Percentiles rank a stretch among this genome's conserved stretches.
These are phyloP conservation scores for Anastatica hierochuntica DNA, from an alignment of 345 rosid genomes.

Conservation along the genomic window DNA sequence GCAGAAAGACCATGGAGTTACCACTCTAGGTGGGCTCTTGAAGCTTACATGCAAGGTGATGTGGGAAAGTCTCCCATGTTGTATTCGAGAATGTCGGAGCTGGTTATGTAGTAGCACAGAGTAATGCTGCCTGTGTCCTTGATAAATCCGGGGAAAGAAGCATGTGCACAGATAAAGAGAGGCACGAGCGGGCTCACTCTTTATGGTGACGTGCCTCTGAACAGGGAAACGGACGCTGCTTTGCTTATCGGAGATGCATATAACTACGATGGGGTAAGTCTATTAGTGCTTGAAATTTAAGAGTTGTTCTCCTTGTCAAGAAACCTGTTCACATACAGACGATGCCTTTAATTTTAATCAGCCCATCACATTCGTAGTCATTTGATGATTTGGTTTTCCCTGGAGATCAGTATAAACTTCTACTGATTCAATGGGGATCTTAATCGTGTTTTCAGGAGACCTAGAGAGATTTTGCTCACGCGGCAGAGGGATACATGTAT, in stretches of 20 bases:
- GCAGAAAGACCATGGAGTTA: conserved; percentile 97
- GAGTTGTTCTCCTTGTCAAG: no score
- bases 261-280: conserved; percentile 78
- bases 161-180: conserved; percentile 74
- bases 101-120: conserved; percentile 89
- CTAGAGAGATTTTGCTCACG: conserved; percentile 69
- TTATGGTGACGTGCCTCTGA: conserved; percentile 97
- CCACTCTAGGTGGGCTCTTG: conserved; percentile 88
- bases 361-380: no score
- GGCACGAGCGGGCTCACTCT: conserved; percentile 75
- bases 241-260: conserved; percentile 87
- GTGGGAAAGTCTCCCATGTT: conserved; percentile 75
- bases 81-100: conserved; percentile 94
- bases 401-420: no score
- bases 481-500: conserved; percentile 91
- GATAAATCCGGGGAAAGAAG: conserved; percentile 79
- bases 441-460: no score
- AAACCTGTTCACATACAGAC: no score
- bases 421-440: no score
- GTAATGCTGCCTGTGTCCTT: conserved; percentile 96
- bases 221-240: conserved; percentile 93
- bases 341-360: no score
- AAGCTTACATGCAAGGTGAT: conserved; percentile 79
- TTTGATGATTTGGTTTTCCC: no score
- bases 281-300: background rate